Evolutionary conservation across 768 basidiomycete genomes (phyloP).

Genomic region (Tricholoma flavovirens): DNA sequence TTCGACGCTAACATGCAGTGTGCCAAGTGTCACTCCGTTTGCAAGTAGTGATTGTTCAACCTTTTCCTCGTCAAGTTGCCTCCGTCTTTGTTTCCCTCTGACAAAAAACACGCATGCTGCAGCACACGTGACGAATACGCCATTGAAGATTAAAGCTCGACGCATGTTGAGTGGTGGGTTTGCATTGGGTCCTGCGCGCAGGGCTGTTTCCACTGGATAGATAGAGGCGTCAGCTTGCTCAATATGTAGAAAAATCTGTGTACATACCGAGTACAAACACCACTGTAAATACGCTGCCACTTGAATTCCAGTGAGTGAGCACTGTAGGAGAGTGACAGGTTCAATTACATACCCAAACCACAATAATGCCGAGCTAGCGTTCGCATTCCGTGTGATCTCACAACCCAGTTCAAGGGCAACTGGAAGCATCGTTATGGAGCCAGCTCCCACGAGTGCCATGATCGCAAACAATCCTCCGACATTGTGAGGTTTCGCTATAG

Average conservation of each 20-base stretch:
- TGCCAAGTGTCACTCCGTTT: neutral
- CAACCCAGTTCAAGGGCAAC: slow-evolving; percentile 72
- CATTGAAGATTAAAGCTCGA: slow-evolving; percentile 62
- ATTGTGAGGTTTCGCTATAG: slow-evolving; percentile 57
- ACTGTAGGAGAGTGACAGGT: neutral
- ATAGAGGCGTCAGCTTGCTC: neutral
- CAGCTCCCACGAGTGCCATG: slow-evolving; percentile 61
- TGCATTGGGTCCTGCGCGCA: slow-evolving; percentile 56
- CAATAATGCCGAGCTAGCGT: slow-evolving; percentile 67
- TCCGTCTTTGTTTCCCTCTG: slow-evolving; percentile 56
- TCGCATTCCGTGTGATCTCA: slow-evolving; percentile 76
- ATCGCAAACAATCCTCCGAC: slow-evolving; percentile 55
- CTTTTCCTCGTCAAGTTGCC: slow-evolving; percentile 57
- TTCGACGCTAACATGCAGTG: too few species aligned
- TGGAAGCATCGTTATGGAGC: slow-evolving; percentile 67
- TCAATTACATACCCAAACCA: slow-evolving; percentile 60
- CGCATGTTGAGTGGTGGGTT: slow-evolving; percentile 73
- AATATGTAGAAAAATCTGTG: neutral
- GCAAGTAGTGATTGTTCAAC: slow-evolving; percentile 1
- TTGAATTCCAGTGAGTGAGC: slow-evolving; percentile 19
- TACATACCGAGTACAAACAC: slow-evolving; percentile 56
- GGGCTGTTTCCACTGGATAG: slow-evolving; percentile 51
- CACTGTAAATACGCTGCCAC: slow-evolving; percentile 62
- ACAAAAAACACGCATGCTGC: slow-evolving; percentile 43
- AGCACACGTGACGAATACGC: slow-evolving; percentile 36